phyloP scores from a whole-genome alignment of 305 asterid species.

The Fraxinus paxiana region DNA sequence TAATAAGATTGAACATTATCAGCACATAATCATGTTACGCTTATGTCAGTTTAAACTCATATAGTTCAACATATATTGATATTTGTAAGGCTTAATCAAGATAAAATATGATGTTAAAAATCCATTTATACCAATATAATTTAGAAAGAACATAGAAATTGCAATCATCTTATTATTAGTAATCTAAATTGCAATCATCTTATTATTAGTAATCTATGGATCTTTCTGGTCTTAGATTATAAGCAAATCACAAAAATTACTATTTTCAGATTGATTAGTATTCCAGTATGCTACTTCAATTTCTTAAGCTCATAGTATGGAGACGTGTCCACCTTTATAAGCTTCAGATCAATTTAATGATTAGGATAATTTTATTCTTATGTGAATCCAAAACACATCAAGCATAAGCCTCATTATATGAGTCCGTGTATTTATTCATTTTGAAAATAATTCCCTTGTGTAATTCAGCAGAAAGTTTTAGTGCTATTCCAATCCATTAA shows the following conservation, averaged over 20 bases:
- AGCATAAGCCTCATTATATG: neutral
- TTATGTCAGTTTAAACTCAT: neutral
- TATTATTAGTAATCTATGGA: neutral
- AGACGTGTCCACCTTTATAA: too few relatives aligned
- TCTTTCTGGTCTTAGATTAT: neutral
- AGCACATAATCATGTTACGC: conserved; percentile 9
- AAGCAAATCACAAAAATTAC: neutral
- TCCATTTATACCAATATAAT: neutral
- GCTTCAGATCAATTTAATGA: neutral
- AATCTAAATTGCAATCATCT: too few relatives aligned
- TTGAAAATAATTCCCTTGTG: neutral
- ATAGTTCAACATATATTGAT: neutral
- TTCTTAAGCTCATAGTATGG: neutral
- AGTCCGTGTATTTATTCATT: neutral
- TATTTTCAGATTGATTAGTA: neutral
- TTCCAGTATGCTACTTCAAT: neutral
- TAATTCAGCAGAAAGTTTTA: neutral
- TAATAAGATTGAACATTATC: conserved; percentile 8
- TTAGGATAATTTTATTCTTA: neutral
- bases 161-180: neutral
- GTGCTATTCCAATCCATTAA: neutral
- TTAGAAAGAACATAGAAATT: neutral
- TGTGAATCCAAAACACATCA: neutral
- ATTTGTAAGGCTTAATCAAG: neutral
- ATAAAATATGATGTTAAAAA: conserved; percentile 34